These are phyloP conservation scores for Crithidia brevicula DNA, from an alignment of 208 protist species.

Conservation along the genomic window DNA sequence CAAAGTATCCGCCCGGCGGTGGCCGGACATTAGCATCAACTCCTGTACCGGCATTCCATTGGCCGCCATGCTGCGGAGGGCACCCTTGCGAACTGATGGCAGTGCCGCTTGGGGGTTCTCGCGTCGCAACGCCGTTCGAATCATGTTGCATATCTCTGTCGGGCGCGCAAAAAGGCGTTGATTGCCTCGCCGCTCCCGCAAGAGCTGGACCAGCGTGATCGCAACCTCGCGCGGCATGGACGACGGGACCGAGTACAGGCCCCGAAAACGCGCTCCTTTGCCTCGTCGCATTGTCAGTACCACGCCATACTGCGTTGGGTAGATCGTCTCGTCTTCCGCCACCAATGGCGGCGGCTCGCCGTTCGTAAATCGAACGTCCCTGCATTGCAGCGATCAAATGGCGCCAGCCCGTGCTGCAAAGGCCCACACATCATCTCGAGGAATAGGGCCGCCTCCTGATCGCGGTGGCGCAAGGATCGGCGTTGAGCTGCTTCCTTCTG, in stretches of 20 bases:
- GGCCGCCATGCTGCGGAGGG: background rate
- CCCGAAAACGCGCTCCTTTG: background rate
- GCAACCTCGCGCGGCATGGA: background rate
- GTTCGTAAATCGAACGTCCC: background rate
- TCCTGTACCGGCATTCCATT: background rate
- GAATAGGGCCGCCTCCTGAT: background rate
- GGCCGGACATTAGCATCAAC: background rate
- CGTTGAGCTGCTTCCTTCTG: background rate
- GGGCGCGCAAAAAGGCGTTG: background rate
- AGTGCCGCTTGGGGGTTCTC: background rate
- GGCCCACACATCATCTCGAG: slow-evolving; percentile 7
- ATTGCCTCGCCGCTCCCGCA: background rate
- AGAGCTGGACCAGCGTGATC: background rate
- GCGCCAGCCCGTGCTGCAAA: background rate
- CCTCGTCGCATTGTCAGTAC: background rate
- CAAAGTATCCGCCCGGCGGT: background rate
- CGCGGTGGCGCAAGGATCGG: background rate
- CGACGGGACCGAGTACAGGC: background rate
- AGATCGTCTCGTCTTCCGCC: background rate
- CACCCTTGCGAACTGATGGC: background rate
- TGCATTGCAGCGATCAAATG: background rate
- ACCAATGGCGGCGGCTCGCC: background rate
- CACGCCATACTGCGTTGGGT: background rate
- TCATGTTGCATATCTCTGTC: background rate
- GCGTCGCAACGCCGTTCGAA: background rate